phyloP scores from a whole-genome alignment of 176 grass and related monocot species.

The Musa beccarii region DNA sequence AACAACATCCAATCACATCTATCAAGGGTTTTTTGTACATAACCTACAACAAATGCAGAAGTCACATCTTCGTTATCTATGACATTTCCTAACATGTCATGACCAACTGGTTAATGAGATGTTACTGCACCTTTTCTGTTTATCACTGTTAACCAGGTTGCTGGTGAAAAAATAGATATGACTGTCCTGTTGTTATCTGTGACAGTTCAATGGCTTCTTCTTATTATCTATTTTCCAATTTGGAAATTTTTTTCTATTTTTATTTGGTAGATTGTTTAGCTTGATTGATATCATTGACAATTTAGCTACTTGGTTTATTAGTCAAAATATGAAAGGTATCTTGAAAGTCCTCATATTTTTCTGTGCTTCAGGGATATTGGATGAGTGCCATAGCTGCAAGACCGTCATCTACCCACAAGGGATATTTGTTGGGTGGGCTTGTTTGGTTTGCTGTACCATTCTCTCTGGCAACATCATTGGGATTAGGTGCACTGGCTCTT shows the following conservation, averaged over 20 bases:
- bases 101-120: too few relatives aligned
- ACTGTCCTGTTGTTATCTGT: too few relatives aligned
- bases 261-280: background rate
- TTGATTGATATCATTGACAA: background rate
- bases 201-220: background rate
- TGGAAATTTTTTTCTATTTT: background rate
- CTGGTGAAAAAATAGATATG: too few relatives aligned
- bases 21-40: too few relatives aligned
- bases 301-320: background rate
- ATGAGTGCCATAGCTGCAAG: conserved; percentile 73
- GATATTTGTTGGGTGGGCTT: conserved; percentile 54
- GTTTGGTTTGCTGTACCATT: conserved; percentile 78
- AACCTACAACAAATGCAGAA: too few relatives aligned
- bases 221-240: background rate
- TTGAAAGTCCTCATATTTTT: background rate
- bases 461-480: conserved; percentile 65
- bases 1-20: too few relatives aligned
- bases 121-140: too few relatives aligned
- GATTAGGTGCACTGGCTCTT: conserved; percentile 55
- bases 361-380: conserved; percentile 50
- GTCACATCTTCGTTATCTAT: too few relatives aligned
- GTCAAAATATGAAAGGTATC: background rate
- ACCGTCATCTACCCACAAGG: conserved; percentile 70
- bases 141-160: too few relatives aligned
- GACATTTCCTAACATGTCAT: too few relatives aligned